Conservation (phyloP, 2,329 filamentous ascomycete genomes). For the Tolypocladium endophyticum region DNA sequence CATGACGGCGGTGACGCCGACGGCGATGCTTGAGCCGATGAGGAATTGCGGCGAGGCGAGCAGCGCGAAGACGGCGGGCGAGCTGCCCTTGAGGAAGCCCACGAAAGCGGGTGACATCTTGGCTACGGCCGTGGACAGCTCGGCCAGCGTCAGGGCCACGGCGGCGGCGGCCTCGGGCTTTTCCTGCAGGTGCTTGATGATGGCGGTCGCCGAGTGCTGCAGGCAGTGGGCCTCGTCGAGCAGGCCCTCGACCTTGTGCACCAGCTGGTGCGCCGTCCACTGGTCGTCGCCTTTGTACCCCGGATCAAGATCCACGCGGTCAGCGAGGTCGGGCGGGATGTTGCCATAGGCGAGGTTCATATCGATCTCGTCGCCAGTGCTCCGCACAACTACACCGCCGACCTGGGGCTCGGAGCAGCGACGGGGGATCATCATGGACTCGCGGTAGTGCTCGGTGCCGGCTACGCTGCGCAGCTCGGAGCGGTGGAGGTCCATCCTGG, state of each 20-base stretch:
- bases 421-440: conserved; percentile 19
- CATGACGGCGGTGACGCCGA: conserved; percentile 91
- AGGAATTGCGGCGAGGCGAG: conserved; percentile 88
- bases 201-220: conserved; percentile 72
- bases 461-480: conserved; percentile 16
- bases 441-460: conserved; percentile 4
- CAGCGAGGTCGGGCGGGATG: conserved; percentile 57
- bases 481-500: conserved; percentile 17
- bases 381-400: conserved; percentile 2
- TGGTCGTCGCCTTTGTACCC: conserved; percentile 48
- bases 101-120: conserved; percentile 82
- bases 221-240: conserved; percentile 83
- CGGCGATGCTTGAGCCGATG: conserved; percentile 78
- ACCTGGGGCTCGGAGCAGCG: conserved; percentile 28
- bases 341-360: conserved; percentile 90
- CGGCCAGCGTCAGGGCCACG: conserved; percentile 83
- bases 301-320: conserved; percentile 36
- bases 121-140: conserved; percentile 70
- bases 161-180: conserved; percentile 83
- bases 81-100: conserved; percentile 63
- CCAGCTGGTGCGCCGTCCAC: conserved; percentile 41
- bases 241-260: conserved; percentile 64
- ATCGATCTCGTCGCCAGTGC: conserved; percentile 51
- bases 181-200: conserved; percentile 63
- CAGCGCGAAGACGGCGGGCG: conserved; percentile 77